Evolutionary conservation across 2,329 filamentous ascomycete species (phyloP), one percentile per base, ranked within the genome.

Genomic region (Clonostachys rhizophaga): DNA sequence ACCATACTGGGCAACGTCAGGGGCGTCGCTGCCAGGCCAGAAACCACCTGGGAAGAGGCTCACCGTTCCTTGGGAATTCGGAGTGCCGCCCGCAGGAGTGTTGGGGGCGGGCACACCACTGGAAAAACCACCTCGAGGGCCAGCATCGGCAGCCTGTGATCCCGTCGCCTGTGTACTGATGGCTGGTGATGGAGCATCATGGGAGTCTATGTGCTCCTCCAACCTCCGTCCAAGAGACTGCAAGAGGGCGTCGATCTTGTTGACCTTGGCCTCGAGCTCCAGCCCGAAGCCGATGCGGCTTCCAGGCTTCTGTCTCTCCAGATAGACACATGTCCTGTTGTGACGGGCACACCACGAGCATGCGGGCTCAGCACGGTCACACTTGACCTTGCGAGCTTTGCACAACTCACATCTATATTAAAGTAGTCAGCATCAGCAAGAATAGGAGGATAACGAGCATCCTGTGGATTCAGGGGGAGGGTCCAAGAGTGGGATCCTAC

Each of bases 341-440:
- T 88, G 86, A 44, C 84, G 79, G 44, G 79, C 67, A 61, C 84
- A 89, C 84, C 84, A 88, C 18, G 83, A 83, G 64, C 84, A 88
- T n/a, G 76, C 75, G 3, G 78, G 78, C 55, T 80, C 76, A 34
- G 70, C 68, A 47, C 77, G 74, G 56, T 81, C 76, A 55, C 69
- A 72, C 52, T 71, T 71, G 24, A 72, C 69, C 54, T 72, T 72
- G 42, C 69, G 63, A 24, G 67, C 66, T 56, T 72, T 72, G 61
- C 69, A 72, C 42, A 70, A 59, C 55, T 72, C 69, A 54, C 69
- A 71, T 49, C 68, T 71, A 14, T 11, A 24, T 35, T 16, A 35
- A n/a, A n/a, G 45, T 30, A 14, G 45, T 47, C 34, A 47, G 46
- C 40, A n/a, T 12, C 24, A 42, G 20, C 12, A 34, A 20, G 13